Evolutionary conservation across 345 rosid genomes (phyloP), one percentile per base, ranked within the genome.

Genomic region (Syzygium grande): DNA sequence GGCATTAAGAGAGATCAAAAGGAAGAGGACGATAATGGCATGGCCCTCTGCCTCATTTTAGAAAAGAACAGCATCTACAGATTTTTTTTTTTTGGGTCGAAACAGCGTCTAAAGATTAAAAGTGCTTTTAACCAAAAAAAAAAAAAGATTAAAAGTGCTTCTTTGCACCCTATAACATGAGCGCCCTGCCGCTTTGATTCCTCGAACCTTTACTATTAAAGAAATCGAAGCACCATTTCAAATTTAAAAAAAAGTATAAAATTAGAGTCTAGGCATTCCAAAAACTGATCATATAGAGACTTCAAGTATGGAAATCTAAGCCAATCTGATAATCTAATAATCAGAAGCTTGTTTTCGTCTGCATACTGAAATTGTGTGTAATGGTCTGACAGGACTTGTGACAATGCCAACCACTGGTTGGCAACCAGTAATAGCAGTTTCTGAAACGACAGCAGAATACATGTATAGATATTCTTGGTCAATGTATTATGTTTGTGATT

Each of bases 11-110:
- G 83, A 89, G 90, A 23, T 87, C 49, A 86, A 90, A 89, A 88
- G 90, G 77, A 84, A 89, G 80, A 86, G 34, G 86, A 83, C 89
- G 89, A 90, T 87, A 88, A 91, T 92, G 90, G 84, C n/a, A 52
- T 25, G 87, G 86, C 92, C 89, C 86, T 87, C 89, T 46, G 27
- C 88, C 52, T 51, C 86, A 54, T 38, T n/a, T 53, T 80, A 53
- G 79, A 90, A 86, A 80, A 85, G 88, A 87, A 87, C 84, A 85
- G 87, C 80, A 85, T 89, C 89, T 85, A 10, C 52, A 73, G 77
- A 38, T 34, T 0, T 34, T 34, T 34, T 34, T 34, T 34, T 34
- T 34, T 34, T 34, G 38, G 38, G 38, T 34, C 3, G 38, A 34
- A 87, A 87, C 84, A 85, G 87, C 80, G 80, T 89, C 89, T 85